phyloP scores from a whole-genome alignment of 1,284 basidiomycete species.

The Apiotrichum sp. region DNA sequence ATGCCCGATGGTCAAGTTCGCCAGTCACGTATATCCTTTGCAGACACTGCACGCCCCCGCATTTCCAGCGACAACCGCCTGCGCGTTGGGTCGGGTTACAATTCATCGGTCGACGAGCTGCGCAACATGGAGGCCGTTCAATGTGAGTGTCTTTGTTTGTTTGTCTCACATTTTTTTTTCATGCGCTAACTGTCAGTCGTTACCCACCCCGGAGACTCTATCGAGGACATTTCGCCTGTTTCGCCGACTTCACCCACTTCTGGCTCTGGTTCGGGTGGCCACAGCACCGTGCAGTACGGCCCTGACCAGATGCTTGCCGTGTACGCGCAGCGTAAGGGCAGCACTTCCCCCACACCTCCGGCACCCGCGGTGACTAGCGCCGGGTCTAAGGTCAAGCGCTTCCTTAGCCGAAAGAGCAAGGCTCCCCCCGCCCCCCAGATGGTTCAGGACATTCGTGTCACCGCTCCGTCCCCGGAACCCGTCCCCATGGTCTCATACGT shows the following conservation, averaged over 20 bases:
- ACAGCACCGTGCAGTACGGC: slow-evolving; percentile 28
- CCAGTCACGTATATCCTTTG: slow-evolving; percentile 44
- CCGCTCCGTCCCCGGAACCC: slow-evolving; percentile 7
- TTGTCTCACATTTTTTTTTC: too few species aligned
- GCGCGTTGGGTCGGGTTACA: slow-evolving; percentile 37
- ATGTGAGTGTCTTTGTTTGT: background rate
- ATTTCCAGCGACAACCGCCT: slow-evolving; percentile 59
- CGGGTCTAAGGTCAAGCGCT: slow-evolving; percentile 18
- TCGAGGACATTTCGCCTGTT: slow-evolving; percentile 20
- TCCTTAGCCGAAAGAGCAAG: slow-evolving; percentile 24
- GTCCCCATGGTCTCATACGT: slow-evolving; percentile 32
- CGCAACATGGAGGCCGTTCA: slow-evolving; percentile 37
- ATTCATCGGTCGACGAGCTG: slow-evolving; percentile 39
- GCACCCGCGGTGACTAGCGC: slow-evolving; percentile 8
- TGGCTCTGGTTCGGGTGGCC: slow-evolving; percentile 5
- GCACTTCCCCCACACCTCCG: slow-evolving; percentile 14
- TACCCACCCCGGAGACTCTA: slow-evolving; percentile 11
- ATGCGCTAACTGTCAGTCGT: slow-evolving; percentile 2
- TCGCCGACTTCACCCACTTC: slow-evolving; percentile 3
- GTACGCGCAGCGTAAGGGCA: slow-evolving; percentile 43
- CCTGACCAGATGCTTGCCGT: slow-evolving; percentile 47
- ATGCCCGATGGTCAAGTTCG: slow-evolving; percentile 45
- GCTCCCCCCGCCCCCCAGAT: background rate
- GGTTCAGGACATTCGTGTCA: background rate
- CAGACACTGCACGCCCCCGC: slow-evolving; percentile 29